Base-by-base conservation (phyloP, 176 grass and related monocot genomes). In the Elaeis guineensis region DNA sequence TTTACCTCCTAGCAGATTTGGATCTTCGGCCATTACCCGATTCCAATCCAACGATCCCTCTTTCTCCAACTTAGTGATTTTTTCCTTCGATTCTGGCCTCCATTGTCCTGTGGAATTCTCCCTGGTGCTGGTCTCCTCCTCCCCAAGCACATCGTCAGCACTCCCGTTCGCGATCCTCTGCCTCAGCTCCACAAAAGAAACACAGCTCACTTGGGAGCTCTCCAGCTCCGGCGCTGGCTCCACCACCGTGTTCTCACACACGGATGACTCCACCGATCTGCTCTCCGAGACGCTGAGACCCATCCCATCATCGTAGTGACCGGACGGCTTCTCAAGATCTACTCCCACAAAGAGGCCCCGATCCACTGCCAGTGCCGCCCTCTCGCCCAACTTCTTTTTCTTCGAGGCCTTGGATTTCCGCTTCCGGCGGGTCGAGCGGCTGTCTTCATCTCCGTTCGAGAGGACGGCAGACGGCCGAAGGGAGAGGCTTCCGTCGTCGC, bases 31-130 rank as follows among this genome's bases (percentile, higher is more conserved):
- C 52, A 92, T 81, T 59, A 74, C 78, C 73, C 76, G 83, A 18
- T 83, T 84, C 93, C 93, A 92, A 73, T 98, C 87, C 50, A 92
- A 57, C 17, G 93, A 98, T 22, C 72, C 66, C 24, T 85, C 93
- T 58, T 89, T 98, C 50, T 73, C 79, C 70, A 98, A 86, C 55
- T 85, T 87, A 72, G 72, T 78, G 61, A 76, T 61, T 19, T 35
- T 61, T 5, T 53, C 73, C 72, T 89, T 80, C 17, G 61, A 70
- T 59, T 85, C 79, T 56, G 68, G 76, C 2, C 49, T 70, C 65
- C 87, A 70, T 21, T 61, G 39, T 51, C 65, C 49, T 0, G 59
- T 60, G 4, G 51, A 48, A 19, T 17, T 48, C 65, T 39, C 73
- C 16, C 60, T 73, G 14, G 65, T n/a, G 21, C 58, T 74, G 6